Evolutionary conservation across 331 rosid species (phyloP).

Genomic region (Dryas integrifolia): DNA sequence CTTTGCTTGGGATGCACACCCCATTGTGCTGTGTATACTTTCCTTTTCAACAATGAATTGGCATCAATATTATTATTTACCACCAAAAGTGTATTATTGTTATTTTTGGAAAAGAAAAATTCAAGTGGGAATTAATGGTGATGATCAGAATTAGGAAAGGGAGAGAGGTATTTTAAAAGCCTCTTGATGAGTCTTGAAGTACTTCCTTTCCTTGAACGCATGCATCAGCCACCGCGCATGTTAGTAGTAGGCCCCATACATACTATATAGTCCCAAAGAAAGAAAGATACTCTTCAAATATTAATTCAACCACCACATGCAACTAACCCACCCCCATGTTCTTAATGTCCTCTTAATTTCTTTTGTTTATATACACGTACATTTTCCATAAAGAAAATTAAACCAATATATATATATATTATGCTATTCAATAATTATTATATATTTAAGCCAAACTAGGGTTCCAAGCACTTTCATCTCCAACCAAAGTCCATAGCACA

Average conservation of each 20-base stretch:
- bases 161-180: neutral
- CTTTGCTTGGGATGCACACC: too few species aligned
- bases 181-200: neutral
- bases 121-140: neutral
- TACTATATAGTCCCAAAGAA: neutral
- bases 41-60: too few species aligned
- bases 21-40: too few species aligned
- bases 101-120: too few species aligned
- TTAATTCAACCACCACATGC: slow-evolving; percentile 38
- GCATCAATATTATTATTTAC: too few species aligned
- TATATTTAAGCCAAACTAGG: slow-evolving; percentile 10
- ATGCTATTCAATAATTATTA: neutral
- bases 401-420: neutral
- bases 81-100: too few species aligned
- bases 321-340: slow-evolving; percentile 28
- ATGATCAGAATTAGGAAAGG: neutral
- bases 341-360: slow-evolving; percentile 8
- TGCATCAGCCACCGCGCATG: slow-evolving; percentile 24
- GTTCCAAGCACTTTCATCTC: slow-evolving; percentile 29
- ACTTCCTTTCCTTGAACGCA: slow-evolving; percentile 25
- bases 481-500: slow-evolving; percentile 15
- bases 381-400: neutral
- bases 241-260: slow-evolving; percentile 25
- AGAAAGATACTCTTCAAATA: slow-evolving; percentile 30
- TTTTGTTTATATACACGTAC: neutral